These are phyloP conservation scores for Pholiota conissans DNA, from an alignment of 768 basidiomycete species.

Conservation along the genomic window DNA sequence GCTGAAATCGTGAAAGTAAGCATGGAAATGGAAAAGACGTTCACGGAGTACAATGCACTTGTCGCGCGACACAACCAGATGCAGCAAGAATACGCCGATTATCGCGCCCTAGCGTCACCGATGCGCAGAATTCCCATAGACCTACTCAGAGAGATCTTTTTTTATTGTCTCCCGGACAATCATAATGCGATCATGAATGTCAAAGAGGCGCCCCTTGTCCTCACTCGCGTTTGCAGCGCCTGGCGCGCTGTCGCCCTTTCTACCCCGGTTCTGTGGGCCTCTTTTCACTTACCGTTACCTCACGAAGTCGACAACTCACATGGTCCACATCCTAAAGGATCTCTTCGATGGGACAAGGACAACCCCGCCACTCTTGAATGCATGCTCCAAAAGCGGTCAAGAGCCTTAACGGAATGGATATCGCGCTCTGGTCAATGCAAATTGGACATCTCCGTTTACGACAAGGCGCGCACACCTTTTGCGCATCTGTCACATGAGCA, in stretches of 20 bases:
- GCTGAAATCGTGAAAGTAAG: neutral
- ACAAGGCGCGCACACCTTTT: neutral
- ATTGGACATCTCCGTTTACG: neutral
- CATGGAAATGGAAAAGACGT: neutral
- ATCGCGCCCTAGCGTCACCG: constrained; percentile 6
- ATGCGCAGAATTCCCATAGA: constrained; percentile 18
- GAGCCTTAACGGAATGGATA: neutral
- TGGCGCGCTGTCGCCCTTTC: constrained; percentile 18
- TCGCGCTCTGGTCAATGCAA: neutral
- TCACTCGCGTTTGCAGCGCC: constrained; percentile 12
- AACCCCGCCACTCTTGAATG: neutral
- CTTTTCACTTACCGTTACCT: constrained; percentile 17
- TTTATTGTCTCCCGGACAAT: constrained; percentile 12
- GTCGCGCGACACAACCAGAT: neutral
- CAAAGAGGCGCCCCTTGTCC: constrained; percentile 15
- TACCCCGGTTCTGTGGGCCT: constrained; percentile 19
- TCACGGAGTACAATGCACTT: neutral
- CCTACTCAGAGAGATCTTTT: constrained; percentile 21
- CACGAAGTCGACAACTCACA: neutral
- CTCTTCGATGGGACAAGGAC: too few species aligned
- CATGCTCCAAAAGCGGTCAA: neutral
- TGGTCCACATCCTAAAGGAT: too few species aligned
- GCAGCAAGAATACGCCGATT: neutral
- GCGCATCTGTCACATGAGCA: too few species aligned
- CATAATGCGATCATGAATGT: constrained; percentile 12